Base-by-base conservation (phyloP, 1,139 yeast species). In the Saccharomyces hybrid region DNA sequence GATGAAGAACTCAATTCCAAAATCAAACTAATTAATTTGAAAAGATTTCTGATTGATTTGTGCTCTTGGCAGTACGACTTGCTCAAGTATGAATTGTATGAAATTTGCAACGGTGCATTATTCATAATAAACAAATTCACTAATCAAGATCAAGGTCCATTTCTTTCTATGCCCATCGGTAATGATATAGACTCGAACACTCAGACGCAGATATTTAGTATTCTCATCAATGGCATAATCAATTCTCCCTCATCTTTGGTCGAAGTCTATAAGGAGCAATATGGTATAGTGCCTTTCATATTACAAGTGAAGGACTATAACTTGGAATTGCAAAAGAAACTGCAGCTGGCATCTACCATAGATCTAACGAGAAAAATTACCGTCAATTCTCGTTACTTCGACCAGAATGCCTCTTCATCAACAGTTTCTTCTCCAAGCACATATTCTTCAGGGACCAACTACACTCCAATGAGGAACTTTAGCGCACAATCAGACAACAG, bases 61-160 rank as follows among this genome's bases (percentile, higher is more conserved):
- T 54, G 67, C 14, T 53, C 65, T 34, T 68, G 70, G 70, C 70
- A 68, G 54, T 65, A 63, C 54, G 64, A 64, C 38, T 56, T 68
- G 31, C 58, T 67, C 25, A 63, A 65, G 47, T 67, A 56, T 46
- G 72, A 68, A 56, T 56, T 65, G 53, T 67, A 64, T 47, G 71
- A 68, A 56, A 54, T 67, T 4, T 59, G 70, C 8, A 59, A 62
- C 34, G 68, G 69, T n/a, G 63, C 66, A 27, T 67, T 67, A 48
- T 60, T 67, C 16, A 54, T 68, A 14, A 63, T 68, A 48, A 66
- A 67, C 49, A 62, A 63, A 56, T 67, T 68, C 51, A 65, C 68
- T 1, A 60, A 58, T n/a, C 70, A 65, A 49, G 71, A 67, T 25
- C 69, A 67, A 54, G 67, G 69, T 14, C 68, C 70, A 11, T 61